Evolutionary conservation across 257 asterid species (phyloP).

Genomic region (Solanum appendiculatum): DNA sequence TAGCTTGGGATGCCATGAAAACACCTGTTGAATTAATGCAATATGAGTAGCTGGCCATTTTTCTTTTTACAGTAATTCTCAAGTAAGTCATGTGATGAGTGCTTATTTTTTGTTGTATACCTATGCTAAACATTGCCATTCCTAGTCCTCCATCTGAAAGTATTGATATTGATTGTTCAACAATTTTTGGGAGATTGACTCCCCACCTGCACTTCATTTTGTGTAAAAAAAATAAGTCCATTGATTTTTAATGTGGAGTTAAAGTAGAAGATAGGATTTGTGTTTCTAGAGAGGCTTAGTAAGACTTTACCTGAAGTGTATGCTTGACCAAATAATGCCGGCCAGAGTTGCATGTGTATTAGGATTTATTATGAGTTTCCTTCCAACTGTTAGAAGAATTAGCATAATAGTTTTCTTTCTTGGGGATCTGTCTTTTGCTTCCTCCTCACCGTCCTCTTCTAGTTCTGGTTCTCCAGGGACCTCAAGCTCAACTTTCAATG

Average conservation of each 20-base stretch:
- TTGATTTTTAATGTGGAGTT: not conserved
- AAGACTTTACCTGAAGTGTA: conserved; percentile 59
- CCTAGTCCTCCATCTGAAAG: conserved; percentile 91
- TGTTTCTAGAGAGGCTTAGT: not conserved
- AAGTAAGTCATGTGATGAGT: conserved; percentile 1
- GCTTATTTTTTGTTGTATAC: conserved; percentile 23
- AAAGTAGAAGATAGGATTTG: not conserved
- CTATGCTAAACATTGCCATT: conserved; percentile 98
- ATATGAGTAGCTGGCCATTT: not conserved
- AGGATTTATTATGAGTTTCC: conserved; percentile 64
- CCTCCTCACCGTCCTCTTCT: conserved; percentile 24
- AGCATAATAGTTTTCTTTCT: conserved; percentile 22
- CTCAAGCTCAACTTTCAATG: conserved; percentile 34
- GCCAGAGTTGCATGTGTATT: conserved; percentile 68
- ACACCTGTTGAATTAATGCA: conserved; percentile 36
- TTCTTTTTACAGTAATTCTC: not conserved
- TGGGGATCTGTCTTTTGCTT: conserved; percentile 13
- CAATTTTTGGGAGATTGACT: conserved; percentile 46
- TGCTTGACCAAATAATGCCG: conserved; percentile 72
- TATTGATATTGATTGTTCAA: conserved; percentile 48
- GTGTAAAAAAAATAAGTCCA: not conserved
- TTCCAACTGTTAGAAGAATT: conserved; percentile 43
- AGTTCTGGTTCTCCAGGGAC: conserved; percentile 23
- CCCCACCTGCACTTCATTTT: conserved; percentile 45
- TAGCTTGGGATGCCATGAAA: conserved; percentile 80